phyloP scores from a whole-genome alignment of 2,329 filamentous ascomycete species.

The Neofusicoccum umdonicola region DNA sequence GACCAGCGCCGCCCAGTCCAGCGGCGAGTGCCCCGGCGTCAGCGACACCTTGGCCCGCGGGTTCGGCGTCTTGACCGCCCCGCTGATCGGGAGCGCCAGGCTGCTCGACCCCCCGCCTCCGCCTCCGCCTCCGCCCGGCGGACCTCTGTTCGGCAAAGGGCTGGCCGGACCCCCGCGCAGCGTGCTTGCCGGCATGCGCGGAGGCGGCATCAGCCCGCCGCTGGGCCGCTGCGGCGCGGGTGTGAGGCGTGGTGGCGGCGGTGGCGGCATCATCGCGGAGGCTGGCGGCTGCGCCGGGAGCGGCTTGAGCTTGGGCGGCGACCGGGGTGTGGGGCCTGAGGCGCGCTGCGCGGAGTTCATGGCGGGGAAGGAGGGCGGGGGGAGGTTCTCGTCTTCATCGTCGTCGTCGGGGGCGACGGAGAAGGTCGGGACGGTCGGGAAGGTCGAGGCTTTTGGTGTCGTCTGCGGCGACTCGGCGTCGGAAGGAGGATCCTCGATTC shows the following conservation, averaged over 20 bases:
- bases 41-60: conserved; percentile 68
- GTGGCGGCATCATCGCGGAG: conserved; percentile 33
- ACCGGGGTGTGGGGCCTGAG: conserved; percentile 24
- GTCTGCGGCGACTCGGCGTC: conserved; percentile 14
- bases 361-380: conserved; percentile 45
- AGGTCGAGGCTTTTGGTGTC: conserved; percentile 15
- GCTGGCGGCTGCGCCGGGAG: not conserved
- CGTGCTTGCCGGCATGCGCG: conserved; percentile 30
- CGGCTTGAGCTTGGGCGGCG: conserved; percentile 12
- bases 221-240: conserved; percentile 17
- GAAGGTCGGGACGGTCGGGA: conserved; percentile 27
- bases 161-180: conserved; percentile 46
- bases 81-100: conserved; percentile 30
- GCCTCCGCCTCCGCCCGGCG: conserved; percentile 29
- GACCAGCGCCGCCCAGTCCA: conserved; percentile 91
- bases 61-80: conserved; percentile 39
- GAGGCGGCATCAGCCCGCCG: conserved; percentile 31
- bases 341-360: conserved; percentile 47
- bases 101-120: conserved; percentile 43
- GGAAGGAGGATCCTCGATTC: conserved; percentile 17
- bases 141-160: conserved; percentile 48
- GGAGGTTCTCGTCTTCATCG: conserved; percentile 35
- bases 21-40: conserved; percentile 85
- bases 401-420: conserved; percentile 31
- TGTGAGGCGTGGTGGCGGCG: conserved; percentile 31